Conservation (phyloP, 225 moss, liverwort and hornwort species). For the Thuidium tamariscinum region DNA sequence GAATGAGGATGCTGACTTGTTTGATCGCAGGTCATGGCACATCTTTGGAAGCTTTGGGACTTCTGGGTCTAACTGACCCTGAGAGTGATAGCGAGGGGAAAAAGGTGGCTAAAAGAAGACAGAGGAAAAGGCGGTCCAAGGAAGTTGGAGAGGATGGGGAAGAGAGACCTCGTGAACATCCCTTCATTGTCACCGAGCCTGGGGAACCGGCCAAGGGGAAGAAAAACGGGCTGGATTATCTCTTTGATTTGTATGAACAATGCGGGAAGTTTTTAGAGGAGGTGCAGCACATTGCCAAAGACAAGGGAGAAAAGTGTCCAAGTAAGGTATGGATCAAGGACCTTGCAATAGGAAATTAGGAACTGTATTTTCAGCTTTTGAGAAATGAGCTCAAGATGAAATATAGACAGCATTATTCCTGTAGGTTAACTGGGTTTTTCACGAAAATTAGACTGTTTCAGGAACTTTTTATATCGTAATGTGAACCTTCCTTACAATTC, state of each 20-base stretch:
- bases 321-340: conserved; percentile 61
- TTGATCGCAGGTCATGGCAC: conserved; percentile 39
- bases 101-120: conserved; percentile 67
- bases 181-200: conserved; percentile 95
- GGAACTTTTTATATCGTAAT: background rate
- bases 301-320: conserved; percentile 98
- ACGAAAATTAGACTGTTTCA: background rate
- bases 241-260: conserved; percentile 92
- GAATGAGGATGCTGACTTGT: background rate
- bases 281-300: conserved; percentile 91
- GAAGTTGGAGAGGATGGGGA: conserved; percentile 97
- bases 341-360: background rate
- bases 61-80: conserved; percentile 73
- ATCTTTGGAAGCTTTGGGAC: conserved; percentile 61
- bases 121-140: conserved; percentile 79
- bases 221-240: conserved; percentile 95
- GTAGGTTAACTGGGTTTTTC: background rate
- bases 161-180: conserved; percentile 93
- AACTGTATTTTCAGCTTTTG: background rate
- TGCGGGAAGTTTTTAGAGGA: conserved; percentile 95
- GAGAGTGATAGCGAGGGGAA: conserved; percentile 95
- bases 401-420: background rate
- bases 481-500: background rate
- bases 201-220: conserved; percentile 96
- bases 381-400: background rate